These are phyloP conservation scores for Cochlearia excelsa DNA, from an alignment of 345 rosid species.

Conservation along the genomic window DNA sequence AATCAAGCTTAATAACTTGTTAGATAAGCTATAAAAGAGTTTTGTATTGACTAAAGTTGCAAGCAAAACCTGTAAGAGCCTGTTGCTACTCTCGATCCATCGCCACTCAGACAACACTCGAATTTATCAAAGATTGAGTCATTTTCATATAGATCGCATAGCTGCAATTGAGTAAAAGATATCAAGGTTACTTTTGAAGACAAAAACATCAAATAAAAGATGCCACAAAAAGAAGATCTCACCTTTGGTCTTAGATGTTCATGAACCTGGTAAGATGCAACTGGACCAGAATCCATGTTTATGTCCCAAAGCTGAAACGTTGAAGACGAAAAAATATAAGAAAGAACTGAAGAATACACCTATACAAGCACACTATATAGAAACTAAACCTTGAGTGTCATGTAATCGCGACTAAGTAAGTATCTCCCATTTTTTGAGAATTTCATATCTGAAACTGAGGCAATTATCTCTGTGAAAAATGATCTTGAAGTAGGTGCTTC, in stretches of 20 bases:
- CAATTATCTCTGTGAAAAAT: slow-evolving; percentile 98
- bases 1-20: slow-evolving; percentile 5
- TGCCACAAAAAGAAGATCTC: slow-evolving; percentile 20
- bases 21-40: slow-evolving; percentile 1
- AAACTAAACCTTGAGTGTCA: slow-evolving; percentile 87
- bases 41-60: slow-evolving; percentile 18
- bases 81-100: slow-evolving; percentile 89
- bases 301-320: slow-evolving; percentile 80
- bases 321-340: slow-evolving; percentile 15
- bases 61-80: slow-evolving; percentile 89
- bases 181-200: slow-evolving; percentile 15
- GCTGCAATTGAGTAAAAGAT: slow-evolving; percentile 43
- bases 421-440: slow-evolving; percentile 87
- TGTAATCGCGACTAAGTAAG: slow-evolving; percentile 96
- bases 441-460: slow-evolving; percentile 95
- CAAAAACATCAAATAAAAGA: slow-evolving; percentile 17
- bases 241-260: slow-evolving; percentile 93
- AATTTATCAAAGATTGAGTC: slow-evolving; percentile 99
- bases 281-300: slow-evolving; percentile 99
- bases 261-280: slow-evolving; percentile 93
- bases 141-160: slow-evolving; percentile 95
- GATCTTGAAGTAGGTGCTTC: slow-evolving; percentile 91
- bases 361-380: background rate
- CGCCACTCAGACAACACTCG: slow-evolving; percentile 97
- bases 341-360: slow-evolving; percentile 8